These are phyloP conservation scores for Entomortierella parvispora DNA, from an alignment of 192 early-diverging fungal species.

Conservation along the genomic window DNA sequence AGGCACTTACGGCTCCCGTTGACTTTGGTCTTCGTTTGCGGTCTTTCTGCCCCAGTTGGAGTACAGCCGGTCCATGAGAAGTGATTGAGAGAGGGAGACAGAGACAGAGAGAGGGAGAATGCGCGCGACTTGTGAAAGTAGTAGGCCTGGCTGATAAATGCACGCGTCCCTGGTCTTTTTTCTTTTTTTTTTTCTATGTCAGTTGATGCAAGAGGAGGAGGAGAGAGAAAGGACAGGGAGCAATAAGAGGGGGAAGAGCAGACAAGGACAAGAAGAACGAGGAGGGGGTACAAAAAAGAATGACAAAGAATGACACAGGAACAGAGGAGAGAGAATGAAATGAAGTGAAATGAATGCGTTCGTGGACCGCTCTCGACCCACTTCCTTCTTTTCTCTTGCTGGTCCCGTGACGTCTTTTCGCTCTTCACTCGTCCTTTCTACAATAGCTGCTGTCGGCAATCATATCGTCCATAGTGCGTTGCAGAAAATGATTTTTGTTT, in stretches of 20 bases:
- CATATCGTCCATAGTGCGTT: too few species aligned
- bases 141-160: too few species aligned
- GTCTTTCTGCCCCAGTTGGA: constrained; percentile 34
- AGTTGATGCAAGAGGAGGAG: not conserved
- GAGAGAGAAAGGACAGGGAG: not conserved
- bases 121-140: not conserved
- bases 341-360: not conserved
- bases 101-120: not conserved
- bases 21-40: constrained; percentile 18
- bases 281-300: not conserved
- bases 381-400: not conserved
- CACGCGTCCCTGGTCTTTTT: too few species aligned
- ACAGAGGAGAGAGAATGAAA: not conserved
- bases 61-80: constrained; percentile 24
- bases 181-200: too few species aligned
- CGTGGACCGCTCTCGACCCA: not conserved
- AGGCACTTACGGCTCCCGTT: constrained; percentile 24
- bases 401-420: not conserved
- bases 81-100: not conserved
- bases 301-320: not conserved
- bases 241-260: not conserved
- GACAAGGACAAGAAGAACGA: not conserved
- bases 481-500: too few species aligned
- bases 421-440: not conserved
- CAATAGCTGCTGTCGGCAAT: too few species aligned